phyloP scores from a whole-genome alignment of 2,329 filamentous ascomycete species.

The Periconia sp. region DNA sequence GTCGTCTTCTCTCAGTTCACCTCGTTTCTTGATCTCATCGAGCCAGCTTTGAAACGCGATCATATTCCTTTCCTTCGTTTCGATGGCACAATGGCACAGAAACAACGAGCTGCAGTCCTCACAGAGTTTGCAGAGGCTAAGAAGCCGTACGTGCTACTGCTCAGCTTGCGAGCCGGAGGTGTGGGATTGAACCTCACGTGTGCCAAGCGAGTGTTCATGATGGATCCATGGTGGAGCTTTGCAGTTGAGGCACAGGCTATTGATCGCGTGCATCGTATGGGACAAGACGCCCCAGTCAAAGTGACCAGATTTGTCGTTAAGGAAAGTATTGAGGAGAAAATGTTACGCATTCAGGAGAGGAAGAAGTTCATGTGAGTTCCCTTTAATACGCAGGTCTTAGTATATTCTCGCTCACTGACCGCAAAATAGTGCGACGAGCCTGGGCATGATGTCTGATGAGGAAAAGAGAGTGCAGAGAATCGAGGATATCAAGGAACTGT shows the following conservation, averaged over 20 bases:
- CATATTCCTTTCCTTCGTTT: slow-evolving; percentile 84
- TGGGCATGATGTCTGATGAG: slow-evolving; percentile 94
- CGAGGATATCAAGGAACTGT: slow-evolving; percentile 90
- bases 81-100: slow-evolving; percentile 89
- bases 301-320: slow-evolving; percentile 89
- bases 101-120: slow-evolving; percentile 79
- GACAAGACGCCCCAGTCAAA: slow-evolving; percentile 83
- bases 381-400: not conserved
- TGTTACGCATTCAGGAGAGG: slow-evolving; percentile 89
- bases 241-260: slow-evolving; percentile 97
- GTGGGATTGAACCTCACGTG: slow-evolving; percentile 92
- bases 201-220: slow-evolving; percentile 93
- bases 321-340: slow-evolving; percentile 91
- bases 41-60: slow-evolving; percentile 74
- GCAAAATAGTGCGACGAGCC: slow-evolving; percentile 83
- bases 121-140: slow-evolving; percentile 65
- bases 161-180: slow-evolving; percentile 87
- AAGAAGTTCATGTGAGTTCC: slow-evolving; percentile 90
- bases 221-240: slow-evolving; percentile 99
- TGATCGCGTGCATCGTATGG: slow-evolving; percentile 96
- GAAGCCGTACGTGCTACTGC: slow-evolving; percentile 75
- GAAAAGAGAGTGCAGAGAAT: slow-evolving; percentile 89
- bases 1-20: slow-evolving; percentile 98
- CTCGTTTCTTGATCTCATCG: slow-evolving; percentile 90
- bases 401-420: not conserved